Evolutionary conservation across 345 rosid species (phyloP).

Genomic region (Hibiscus syriacus): DNA sequence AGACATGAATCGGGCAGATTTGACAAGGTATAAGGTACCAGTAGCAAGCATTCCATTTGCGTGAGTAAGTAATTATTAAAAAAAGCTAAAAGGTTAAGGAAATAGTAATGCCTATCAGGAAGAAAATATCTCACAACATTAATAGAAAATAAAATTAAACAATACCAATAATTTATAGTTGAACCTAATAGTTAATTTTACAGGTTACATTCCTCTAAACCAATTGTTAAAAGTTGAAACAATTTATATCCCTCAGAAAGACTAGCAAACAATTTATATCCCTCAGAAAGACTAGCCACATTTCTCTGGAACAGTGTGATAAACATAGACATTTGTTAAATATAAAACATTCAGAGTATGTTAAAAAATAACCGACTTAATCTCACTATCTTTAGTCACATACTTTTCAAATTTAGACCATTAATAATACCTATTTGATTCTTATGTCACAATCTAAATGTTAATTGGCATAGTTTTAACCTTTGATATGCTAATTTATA

Average conservation of each 20-base stretch:
- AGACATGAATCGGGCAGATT: not conserved
- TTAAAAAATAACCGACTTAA: not conserved
- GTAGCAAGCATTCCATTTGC: not conserved
- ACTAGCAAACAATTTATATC: too few species aligned
- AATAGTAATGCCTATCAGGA: not conserved
- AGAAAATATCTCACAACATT: not conserved
- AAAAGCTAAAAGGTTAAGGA: not conserved
- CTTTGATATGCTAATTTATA: not conserved
- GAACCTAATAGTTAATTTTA: not conserved
- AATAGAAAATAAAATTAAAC: not conserved
- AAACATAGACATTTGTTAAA: constrained; percentile 1
- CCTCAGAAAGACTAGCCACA: not conserved
- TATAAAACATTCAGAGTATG: not conserved
- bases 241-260: not conserved
- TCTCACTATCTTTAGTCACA: not conserved
- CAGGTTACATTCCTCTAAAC: not conserved
- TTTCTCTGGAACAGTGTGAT: not conserved
- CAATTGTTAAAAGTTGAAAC: not conserved
- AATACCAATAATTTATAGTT: not conserved
- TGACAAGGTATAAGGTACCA: not conserved
- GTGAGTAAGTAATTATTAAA: not conserved
- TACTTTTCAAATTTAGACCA: not conserved
- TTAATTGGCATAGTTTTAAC: not conserved
- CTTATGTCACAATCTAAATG: not conserved
- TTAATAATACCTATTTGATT: not conserved